These are phyloP conservation scores for Mortierella sp. DNA, from an alignment of 371 early-diverging fungal genomes.

Conservation along the genomic window DNA sequence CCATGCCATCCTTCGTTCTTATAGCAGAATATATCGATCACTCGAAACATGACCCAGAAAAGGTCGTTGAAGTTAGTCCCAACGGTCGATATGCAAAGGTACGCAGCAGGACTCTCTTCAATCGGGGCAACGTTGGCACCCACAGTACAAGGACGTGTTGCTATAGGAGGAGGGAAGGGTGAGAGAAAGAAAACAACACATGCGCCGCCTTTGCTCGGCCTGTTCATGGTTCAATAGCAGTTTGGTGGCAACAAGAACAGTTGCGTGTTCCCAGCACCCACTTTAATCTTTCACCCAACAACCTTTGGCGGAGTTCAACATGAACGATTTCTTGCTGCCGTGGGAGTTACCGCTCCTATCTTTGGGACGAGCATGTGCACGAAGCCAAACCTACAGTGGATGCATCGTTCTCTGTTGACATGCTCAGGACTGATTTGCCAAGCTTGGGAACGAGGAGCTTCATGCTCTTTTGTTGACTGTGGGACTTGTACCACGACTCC, in stretches of 20 bases:
- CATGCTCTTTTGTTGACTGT: slow-evolving; percentile 17
- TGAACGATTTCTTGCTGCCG: too few relatives aligned
- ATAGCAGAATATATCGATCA: slow-evolving; percentile 53
- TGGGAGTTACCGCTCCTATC: too few relatives aligned
- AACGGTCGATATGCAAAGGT: slow-evolving; percentile 78
- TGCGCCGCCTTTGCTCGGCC: too few relatives aligned
- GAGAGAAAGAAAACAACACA: too few relatives aligned
- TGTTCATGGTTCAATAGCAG: too few relatives aligned
- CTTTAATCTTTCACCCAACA: too few relatives aligned
- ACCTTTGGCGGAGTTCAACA: too few relatives aligned
- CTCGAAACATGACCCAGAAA: slow-evolving; percentile 67
- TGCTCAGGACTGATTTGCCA: slow-evolving; percentile 4
- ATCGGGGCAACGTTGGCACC: not conserved
- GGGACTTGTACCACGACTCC: slow-evolving; percentile 13
- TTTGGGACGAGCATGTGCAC: too few relatives aligned
- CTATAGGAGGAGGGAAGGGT: too few relatives aligned
- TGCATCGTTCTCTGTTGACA: not conserved
- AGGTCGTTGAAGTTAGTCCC: slow-evolving; percentile 78
- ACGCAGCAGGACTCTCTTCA: slow-evolving; percentile 1
- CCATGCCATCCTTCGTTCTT: not conserved
- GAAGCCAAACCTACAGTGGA: not conserved
- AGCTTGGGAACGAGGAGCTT: slow-evolving; percentile 9
- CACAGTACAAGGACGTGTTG: too few relatives aligned
- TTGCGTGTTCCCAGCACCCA: not conserved
- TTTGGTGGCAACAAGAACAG: not conserved